Percentiles rank a stretch among this genome's conserved stretches.
phyloP scores from a whole-genome alignment of 202 grass and related monocot genomes.

The Bolboschoenoplectus hybrid region DNA sequence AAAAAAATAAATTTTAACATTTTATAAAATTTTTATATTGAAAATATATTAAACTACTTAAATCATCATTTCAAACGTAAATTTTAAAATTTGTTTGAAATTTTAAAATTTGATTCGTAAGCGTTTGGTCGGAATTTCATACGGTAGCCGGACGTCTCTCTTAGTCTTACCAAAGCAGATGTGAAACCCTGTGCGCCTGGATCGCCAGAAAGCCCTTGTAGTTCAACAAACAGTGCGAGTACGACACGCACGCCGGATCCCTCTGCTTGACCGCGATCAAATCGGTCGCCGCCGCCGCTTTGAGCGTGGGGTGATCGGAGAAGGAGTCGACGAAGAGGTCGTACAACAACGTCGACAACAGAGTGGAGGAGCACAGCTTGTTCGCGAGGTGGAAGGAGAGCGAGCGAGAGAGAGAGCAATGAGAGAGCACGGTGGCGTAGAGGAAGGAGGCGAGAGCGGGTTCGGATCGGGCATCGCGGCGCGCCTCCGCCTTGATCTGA shows the following conservation, averaged over 20 bases:
- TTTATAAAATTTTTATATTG: too few species aligned
- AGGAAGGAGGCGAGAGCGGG: slow-evolving; percentile 83
- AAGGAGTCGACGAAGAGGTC: slow-evolving; percentile 80
- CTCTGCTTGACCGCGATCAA: slow-evolving; percentile 60
- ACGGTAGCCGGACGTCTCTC: not conserved
- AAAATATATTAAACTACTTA: too few species aligned
- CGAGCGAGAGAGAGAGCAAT: slow-evolving; percentile 67
- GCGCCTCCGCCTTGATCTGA: slow-evolving; percentile 90
- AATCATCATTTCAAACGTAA: too few species aligned
- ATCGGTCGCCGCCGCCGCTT: slow-evolving; percentile 63
- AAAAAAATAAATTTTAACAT: too few species aligned
- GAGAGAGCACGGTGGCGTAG: slow-evolving; percentile 88
- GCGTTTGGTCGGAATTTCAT: too few species aligned
- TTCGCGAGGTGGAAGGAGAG: slow-evolving; percentile 97
- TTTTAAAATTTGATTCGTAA: too few species aligned
- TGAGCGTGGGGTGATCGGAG: slow-evolving; percentile 55
- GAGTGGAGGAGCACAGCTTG: slow-evolving; percentile 95
- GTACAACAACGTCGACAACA: slow-evolving; percentile 85
- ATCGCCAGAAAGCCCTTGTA: slow-evolving; percentile 98
- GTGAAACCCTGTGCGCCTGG: slow-evolving; percentile 89
- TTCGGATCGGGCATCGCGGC: slow-evolving; percentile 79
- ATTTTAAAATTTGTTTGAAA: too few species aligned
- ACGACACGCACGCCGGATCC: slow-evolving; percentile 74
- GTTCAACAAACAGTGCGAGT: slow-evolving; percentile 95
- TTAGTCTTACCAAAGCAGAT: slow-evolving; percentile 64